phyloP scores from a whole-genome alignment of 148 eudicot species.

The Dianthus caryophyllus region DNA sequence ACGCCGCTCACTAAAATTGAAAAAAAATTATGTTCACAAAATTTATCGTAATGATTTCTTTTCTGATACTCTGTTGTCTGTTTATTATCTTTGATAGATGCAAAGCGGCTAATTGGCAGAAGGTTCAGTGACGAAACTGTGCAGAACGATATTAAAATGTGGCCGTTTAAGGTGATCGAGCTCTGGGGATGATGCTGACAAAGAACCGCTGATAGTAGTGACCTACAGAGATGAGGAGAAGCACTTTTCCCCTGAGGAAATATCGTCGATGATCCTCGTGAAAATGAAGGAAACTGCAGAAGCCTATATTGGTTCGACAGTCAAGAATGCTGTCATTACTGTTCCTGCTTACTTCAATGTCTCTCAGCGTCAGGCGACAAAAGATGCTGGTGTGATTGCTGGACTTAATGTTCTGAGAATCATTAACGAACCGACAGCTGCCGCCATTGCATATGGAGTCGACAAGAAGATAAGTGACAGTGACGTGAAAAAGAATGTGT shows the following conservation, averaged over 20 bases:
- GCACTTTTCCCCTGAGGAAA: background rate
- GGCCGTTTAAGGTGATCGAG: background rate
- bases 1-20: too few species aligned
- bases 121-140: background rate
- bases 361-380: background rate
- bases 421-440: too few species aligned
- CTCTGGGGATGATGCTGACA: background rate
- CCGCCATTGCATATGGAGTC: constrained; percentile 1
- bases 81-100: background rate
- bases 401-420: too few species aligned
- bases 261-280: constrained; percentile 8
- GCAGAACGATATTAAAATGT: background rate
- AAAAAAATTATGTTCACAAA: too few species aligned
- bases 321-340: too few species aligned
- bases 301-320: background rate
- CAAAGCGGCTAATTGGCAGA: constrained; percentile 4
- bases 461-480: background rate
- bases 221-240: background rate
- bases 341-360: constrained; percentile 4
- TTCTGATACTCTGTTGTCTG: too few species aligned
- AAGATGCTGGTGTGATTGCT: background rate
- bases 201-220: background rate
- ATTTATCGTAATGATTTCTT: too few species aligned
- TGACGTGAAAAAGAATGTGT: background rate
- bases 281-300: constrained; percentile 6